Percentiles rank a stretch among this genome's conserved stretches.
Conservation (phyloP, 2,329 filamentous ascomycete species). For the Parascedosporium putredinis region DNA sequence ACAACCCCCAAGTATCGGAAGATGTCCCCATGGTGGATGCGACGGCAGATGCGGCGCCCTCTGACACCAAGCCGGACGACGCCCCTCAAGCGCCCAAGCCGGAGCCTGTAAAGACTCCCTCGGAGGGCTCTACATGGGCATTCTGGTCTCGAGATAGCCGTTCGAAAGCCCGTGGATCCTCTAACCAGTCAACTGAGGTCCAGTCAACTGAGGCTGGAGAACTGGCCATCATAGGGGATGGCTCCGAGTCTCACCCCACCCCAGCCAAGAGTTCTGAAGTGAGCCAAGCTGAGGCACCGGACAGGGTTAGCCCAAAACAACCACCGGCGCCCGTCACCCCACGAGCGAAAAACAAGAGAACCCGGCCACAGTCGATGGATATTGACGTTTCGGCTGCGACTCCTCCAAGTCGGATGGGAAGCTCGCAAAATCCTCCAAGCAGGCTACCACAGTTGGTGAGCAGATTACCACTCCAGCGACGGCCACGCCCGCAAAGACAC, state of each 20-base stretch:
- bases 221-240: conserved; percentile 47
- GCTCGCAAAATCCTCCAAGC: neutral
- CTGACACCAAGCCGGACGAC: conserved; percentile 12
- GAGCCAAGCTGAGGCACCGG: conserved; percentile 22
- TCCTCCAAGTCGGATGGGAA: conserved; percentile 13
- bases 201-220: conserved; percentile 31
- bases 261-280: conserved; percentile 34
- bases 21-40: no score
- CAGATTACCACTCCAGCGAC: conserved; percentile 9
- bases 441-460: conserved; percentile 11
- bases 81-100: conserved; percentile 17
- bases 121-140: conserved; percentile 61
- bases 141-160: conserved; percentile 62
- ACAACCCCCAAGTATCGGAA: conserved; percentile 21
- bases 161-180: conserved; percentile 21
- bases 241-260: conserved; percentile 44
- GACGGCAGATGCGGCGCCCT: conserved; percentile 29
- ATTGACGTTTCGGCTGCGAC: conserved; percentile 27
- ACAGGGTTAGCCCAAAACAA: conserved; percentile 12
- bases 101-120: conserved; percentile 20
- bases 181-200: neutral
- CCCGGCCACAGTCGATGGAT: conserved; percentile 37
- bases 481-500: conserved; percentile 5
- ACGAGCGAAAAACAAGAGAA: conserved; percentile 31
- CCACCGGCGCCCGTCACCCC: conserved; percentile 18